These are phyloP conservation scores for Rhizophora apiculata DNA, from an alignment of 345 rosid genomes.

Conservation along the genomic window DNA sequence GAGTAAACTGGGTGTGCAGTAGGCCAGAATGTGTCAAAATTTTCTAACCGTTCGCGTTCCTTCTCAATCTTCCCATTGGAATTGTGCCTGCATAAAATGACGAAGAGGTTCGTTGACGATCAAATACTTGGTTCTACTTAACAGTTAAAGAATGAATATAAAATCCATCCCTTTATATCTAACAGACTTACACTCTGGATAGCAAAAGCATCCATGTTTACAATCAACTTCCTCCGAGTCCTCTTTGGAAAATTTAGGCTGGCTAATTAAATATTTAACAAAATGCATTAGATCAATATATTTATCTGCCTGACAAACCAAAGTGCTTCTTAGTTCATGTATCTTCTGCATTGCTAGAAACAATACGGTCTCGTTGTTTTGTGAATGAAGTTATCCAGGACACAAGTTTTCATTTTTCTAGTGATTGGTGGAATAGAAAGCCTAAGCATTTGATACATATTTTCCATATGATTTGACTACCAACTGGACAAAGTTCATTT, in stretches of 20 bases:
- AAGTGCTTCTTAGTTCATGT: neutral
- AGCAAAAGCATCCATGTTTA: too few species aligned
- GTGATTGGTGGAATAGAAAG: too few species aligned
- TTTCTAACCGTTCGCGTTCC: conserved; percentile 31
- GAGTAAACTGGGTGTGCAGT: conserved; percentile 9
- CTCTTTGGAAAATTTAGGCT: neutral
- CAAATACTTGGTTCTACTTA: neutral
- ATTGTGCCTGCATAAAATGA: neutral
- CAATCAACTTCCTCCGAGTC: too few species aligned
- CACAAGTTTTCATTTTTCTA: too few species aligned
- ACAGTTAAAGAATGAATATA: neutral
- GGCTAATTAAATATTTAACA: neutral
- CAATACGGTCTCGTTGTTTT: too few species aligned
- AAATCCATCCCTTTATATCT: too few species aligned
- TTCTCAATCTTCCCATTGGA: neutral
- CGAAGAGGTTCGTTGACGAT: conserved; percentile 17
- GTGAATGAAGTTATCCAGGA: too few species aligned
- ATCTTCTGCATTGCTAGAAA: too few species aligned
- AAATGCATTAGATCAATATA: neutral
- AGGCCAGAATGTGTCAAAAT: conserved; percentile 52
- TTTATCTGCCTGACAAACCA: neutral
- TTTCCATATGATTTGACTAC: neutral
- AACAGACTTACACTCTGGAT: conserved; percentile 17
- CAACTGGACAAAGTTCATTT: neutral
- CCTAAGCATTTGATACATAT: neutral